These are phyloP conservation scores for Ustilago trichophora DNA, from an alignment of 1,284 basidiomycete species.

Conservation along the genomic window DNA sequence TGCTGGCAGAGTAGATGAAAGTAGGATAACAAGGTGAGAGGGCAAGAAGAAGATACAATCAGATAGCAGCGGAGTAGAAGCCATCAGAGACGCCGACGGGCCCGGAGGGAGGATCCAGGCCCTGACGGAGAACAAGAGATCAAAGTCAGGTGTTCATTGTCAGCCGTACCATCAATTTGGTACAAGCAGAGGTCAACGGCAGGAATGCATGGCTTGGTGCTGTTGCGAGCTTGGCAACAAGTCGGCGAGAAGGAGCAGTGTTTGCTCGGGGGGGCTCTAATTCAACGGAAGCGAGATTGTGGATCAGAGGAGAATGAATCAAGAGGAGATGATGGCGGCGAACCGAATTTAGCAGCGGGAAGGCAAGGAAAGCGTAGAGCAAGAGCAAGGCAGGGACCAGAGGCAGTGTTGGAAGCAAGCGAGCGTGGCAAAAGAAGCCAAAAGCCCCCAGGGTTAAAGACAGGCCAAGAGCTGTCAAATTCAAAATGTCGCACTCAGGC, in stretches of 20 bases:
- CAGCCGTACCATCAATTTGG: constrained; percentile 24
- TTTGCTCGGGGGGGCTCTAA: neutral
- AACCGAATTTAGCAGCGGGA: constrained; percentile 5
- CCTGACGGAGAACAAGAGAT: neutral
- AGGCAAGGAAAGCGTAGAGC: neutral
- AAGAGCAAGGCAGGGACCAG: neutral
- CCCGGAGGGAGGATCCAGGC: constrained; percentile 30
- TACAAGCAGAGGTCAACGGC: constrained; percentile 14
- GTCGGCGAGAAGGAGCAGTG: too few species aligned
- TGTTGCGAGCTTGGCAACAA: too few species aligned
- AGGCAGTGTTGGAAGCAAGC: too few species aligned
- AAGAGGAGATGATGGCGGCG: constrained; percentile 15
- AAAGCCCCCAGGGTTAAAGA: too few species aligned
- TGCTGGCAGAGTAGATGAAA: neutral
- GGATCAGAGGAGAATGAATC: neutral
- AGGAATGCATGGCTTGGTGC: too few species aligned
- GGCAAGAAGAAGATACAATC: neutral
- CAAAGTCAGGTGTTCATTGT: constrained; percentile 17
- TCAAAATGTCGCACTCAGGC: too few species aligned
- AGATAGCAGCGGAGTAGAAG: constrained; percentile 1
- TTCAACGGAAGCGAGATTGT: neutral
- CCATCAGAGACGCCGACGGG: constrained; percentile 16
- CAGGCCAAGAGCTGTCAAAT: too few species aligned
- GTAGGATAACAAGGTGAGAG: neutral
- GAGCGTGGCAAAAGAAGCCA: too few species aligned